Evolutionary conservation across 345 rosid genomes (phyloP).

Genomic region (Gossypium raimondii): DNA sequence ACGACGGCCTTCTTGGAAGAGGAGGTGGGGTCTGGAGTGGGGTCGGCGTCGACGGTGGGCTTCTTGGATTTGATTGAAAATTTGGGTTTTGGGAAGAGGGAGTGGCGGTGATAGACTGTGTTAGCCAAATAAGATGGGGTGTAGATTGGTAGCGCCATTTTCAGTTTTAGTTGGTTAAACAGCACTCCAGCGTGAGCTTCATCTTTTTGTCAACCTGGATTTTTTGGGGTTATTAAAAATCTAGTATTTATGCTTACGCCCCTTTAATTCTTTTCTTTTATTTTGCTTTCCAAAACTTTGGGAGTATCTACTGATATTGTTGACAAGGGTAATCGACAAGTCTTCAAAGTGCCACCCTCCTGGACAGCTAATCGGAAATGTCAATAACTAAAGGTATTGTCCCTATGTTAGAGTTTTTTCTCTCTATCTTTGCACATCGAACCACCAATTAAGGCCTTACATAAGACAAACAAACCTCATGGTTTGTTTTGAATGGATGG

Average conservation of each 20-base stretch:
- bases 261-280: not conserved
- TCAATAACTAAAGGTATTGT: no score
- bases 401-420: rapidly evolving
- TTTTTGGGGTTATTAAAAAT: not conserved
- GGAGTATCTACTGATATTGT: no score
- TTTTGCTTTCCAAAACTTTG: no score
- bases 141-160: slow-evolving; percentile 72
- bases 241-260: not conserved
- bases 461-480: no score
- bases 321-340: no score
- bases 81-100: slow-evolving; percentile 29
- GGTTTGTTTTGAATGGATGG: no score
- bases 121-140: slow-evolving; percentile 26
- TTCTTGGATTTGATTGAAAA: slow-evolving; percentile 42
- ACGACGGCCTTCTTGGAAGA: slow-evolving; percentile 42
- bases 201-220: not conserved
- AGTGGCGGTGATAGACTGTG: slow-evolving; percentile 28
- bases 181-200: not conserved
- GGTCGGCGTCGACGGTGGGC: slow-evolving; percentile 35
- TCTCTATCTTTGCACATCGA: rapidly evolving
- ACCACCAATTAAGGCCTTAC: no score
- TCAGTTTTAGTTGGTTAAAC: slow-evolving; percentile 31
- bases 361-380: no score
- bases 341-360: no score
- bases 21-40: slow-evolving; percentile 10